A percentile compares a stretch with the other conserved stretches of the same genome.
phyloP scores from a whole-genome alignment of 2,329 filamentous ascomycete genomes.

The Fusarium tuaranense region DNA sequence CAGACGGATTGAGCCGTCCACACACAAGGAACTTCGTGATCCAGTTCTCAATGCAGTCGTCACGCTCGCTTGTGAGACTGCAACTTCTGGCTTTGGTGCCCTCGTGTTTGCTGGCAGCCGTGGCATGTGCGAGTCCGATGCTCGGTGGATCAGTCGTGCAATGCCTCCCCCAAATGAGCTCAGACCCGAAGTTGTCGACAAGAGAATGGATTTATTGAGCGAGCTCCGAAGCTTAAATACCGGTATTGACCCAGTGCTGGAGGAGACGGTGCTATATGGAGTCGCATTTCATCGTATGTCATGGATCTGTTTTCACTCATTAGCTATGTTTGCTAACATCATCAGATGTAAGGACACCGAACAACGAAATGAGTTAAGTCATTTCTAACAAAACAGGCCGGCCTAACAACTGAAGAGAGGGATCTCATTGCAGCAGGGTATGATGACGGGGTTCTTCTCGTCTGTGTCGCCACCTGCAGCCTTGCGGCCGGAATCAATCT shows the following conservation, averaged over 20 bases:
- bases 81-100: constrained; percentile 74
- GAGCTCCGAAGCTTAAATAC: constrained; percentile 74
- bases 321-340: constrained; percentile 9
- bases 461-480: constrained; percentile 82
- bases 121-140: constrained; percentile 74
- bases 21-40: constrained; percentile 71
- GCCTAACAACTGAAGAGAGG: constrained; percentile 80
- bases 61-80: constrained; percentile 76
- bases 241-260: constrained; percentile 74
- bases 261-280: constrained; percentile 72
- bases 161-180: constrained; percentile 66
- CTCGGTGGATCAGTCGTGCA: constrained; percentile 74
- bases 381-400: constrained; percentile 59
- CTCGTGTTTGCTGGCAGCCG: constrained; percentile 81
- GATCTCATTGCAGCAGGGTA: constrained; percentile 79
- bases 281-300: constrained; percentile 78
- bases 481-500: constrained; percentile 87
- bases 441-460: constrained; percentile 74
- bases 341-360: constrained; percentile 52
- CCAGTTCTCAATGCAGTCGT: constrained; percentile 78
- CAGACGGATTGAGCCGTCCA: constrained; percentile 66
- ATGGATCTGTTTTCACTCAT: not conserved
- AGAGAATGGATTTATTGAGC: constrained; percentile 72
- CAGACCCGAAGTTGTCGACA: constrained; percentile 63
- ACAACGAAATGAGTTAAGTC: not conserved